Percentiles rank a stretch among this genome's conserved stretches.
Evolutionary conservation across 805 yeast genomes (phyloP).

Genomic region (Clavispora phyllophila): DNA sequence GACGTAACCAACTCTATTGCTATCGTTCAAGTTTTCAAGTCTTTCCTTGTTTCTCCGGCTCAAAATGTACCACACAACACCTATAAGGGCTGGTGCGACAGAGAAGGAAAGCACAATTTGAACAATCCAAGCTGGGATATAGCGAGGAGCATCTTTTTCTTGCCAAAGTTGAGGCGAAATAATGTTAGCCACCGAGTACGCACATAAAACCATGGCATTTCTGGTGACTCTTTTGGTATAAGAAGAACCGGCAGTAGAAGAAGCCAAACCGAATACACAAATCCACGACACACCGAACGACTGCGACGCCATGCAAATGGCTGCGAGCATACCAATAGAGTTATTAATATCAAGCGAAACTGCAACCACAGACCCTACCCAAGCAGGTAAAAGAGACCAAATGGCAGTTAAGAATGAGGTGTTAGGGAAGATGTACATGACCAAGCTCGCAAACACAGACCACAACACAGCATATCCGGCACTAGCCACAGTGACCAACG

Average conservation of each 20-base stretch:
- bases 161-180: conserved; percentile 57
- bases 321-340: conserved; percentile 38
- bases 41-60: conserved; percentile 41
- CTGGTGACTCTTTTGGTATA: conserved; percentile 48
- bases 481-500: conserved; percentile 50
- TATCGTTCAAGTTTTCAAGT: conserved; percentile 16
- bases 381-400: conserved; percentile 38
- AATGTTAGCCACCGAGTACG: conserved; percentile 45
- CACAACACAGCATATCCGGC: conserved; percentile 45
- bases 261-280: conserved; percentile 23
- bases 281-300: conserved; percentile 40
- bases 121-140: conserved; percentile 40
- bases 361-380: conserved; percentile 43
- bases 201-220: conserved; percentile 41
- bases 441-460: conserved; percentile 30
- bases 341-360: conserved; percentile 41
- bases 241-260: conserved; percentile 33
- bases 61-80: conserved; percentile 42
- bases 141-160: conserved; percentile 39
- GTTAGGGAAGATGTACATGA: conserved; percentile 27
- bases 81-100: conserved; percentile 39
- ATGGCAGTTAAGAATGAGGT: conserved; percentile 31
- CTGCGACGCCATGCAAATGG: conserved; percentile 43
- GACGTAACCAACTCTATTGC: conserved; percentile 24
- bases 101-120: conserved; percentile 51